Evolutionary conservation across 306 rosid species (phyloP), one percentile per base, ranked within the genome.

Genomic region (Neltuma alba): DNA sequence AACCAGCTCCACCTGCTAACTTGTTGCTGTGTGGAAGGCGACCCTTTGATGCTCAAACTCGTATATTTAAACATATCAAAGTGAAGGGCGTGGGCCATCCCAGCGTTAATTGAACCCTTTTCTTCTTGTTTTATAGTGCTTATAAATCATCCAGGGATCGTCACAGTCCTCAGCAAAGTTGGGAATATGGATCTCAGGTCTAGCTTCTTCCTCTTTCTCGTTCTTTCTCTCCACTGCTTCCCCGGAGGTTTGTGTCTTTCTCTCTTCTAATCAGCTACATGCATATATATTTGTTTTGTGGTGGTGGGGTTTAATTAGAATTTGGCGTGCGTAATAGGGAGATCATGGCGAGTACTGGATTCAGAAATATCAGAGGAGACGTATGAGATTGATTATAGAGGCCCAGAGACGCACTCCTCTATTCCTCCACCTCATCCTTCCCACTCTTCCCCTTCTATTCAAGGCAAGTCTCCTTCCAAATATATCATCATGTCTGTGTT

Each of bases 351-450:
- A 33, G 36, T 33, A 2, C n/a, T 48, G 55, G 55, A 48, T 48
- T 7, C 89, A 85, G 89, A 81, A 60, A n/a, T n/a, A n/a, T 58
- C 79, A 45, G 91, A 85, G 11, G 58, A n/a, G 83, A 81, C 83
- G 21, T 91, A 91, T 82, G 94, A 93, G 74, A 93, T 93, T 47
- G 98, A 93, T 67, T 93, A 93, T 31, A 88, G 88, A 83, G 98
- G 98, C 50, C 98, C 98, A 14, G 91, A 93, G 81, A 93, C 98
- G n/a, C 98, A 93, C 70, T 81, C 94, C 3, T 85, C 88, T 2
- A 58, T 78, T 65, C 91, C 93, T 57, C 91, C 98, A 1, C 97
- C 93, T 47, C 77, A 84, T 76, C 83, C 63, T 72, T 81, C 83
- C 40, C 82, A 80, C 38, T 15, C 67, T n/a, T 81, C 37, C 48